A percentile compares a stretch with the other conserved stretches of the same genome.
phyloP scores from a whole-genome alignment of 2,329 filamentous ascomycete genomes.

The Stachybotrys chlorohalonatus region DNA sequence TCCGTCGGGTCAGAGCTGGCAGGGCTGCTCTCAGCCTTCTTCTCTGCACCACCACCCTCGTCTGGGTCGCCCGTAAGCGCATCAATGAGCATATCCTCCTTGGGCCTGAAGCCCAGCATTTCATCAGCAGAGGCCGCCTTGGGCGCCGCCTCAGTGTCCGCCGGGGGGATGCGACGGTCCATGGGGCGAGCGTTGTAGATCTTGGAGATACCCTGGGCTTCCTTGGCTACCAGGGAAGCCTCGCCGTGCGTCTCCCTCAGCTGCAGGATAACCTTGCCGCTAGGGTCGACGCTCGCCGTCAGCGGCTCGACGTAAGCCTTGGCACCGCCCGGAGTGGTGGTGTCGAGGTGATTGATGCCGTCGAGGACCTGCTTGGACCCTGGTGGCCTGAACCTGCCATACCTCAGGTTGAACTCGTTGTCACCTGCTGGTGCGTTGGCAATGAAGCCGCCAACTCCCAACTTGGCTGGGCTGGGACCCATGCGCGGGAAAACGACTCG shows the following conservation, averaged over 20 bases:
- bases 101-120: background rate
- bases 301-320: slow-evolving; percentile 43
- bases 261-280: slow-evolving; percentile 37
- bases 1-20: background rate
- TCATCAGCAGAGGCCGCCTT: background rate
- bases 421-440: slow-evolving; percentile 31
- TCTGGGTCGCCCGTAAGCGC: no score
- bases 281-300: slow-evolving; percentile 36
- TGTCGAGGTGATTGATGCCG: slow-evolving; percentile 34
- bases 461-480: slow-evolving; percentile 24
- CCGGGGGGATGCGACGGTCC: slow-evolving; percentile 7
- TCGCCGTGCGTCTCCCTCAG: slow-evolving; percentile 29
- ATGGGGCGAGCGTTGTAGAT: slow-evolving; percentile 19
- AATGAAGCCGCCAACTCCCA: slow-evolving; percentile 49
- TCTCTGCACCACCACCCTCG: background rate
- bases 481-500: slow-evolving; percentile 40
- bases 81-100: background rate
- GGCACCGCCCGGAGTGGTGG: slow-evolving; percentile 38
- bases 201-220: slow-evolving; percentile 27
- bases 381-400: slow-evolving; percentile 7
- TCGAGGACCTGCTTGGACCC: slow-evolving; percentile 15
- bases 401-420: slow-evolving; percentile 29
- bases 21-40: no score
- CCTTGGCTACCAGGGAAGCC: slow-evolving; percentile 35
- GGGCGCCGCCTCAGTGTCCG: background rate